Base-by-base conservation (phyloP, 768 basidiomycete genomes). In the Trametes gibbosa region DNA sequence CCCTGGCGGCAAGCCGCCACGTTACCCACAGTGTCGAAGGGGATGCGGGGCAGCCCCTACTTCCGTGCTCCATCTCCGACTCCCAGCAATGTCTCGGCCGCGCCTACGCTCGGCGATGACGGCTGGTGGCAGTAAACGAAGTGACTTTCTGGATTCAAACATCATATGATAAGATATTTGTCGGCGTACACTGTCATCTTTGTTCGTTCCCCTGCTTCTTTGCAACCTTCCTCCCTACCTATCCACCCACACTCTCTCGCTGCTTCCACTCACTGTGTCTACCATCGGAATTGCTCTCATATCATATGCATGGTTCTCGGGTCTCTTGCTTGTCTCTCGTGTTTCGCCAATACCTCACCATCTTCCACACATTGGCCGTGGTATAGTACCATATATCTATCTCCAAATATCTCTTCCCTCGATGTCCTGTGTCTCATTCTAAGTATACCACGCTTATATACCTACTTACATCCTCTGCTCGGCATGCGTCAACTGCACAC, bases 51-150 rank as follows among this genome's bases (percentile, higher is more conserved):
- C 37, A 67, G 68, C 56, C 75, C 76, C 29, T 51, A 67, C 34
- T 72, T 68, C 62, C 74, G 76, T 27, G 68, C 73, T 2, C 79
- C 85, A 14, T 93, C 91, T 1, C 92, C 92, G 8, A 85, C 91
- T 25, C 85, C 84, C 24, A 93, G 92, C 66, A 82, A 76, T 1
- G 85, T 87, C n/a, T 90, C 89, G 21, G 76, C 82, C 27, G 80
- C 85, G 9, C 89, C 87, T 7, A 91, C 88, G 0, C 76, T 83
- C 58, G 83, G 83, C 41, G 78, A 84, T 1, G 86, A 93, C 47
- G 92, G 91, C 35, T 94, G 91, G 92, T 93, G 84, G 82, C 75
- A 76, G 65, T 90, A 76, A 48, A 60, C 37, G 46, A 14, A 45
- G 10, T 24, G 21, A 32, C 29, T 45, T 5, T 23, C 19, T 6